These are phyloP conservation scores for Bipolaris bicolor DNA, from an alignment of 2,329 filamentous ascomycete species.

Conservation along the genomic window DNA sequence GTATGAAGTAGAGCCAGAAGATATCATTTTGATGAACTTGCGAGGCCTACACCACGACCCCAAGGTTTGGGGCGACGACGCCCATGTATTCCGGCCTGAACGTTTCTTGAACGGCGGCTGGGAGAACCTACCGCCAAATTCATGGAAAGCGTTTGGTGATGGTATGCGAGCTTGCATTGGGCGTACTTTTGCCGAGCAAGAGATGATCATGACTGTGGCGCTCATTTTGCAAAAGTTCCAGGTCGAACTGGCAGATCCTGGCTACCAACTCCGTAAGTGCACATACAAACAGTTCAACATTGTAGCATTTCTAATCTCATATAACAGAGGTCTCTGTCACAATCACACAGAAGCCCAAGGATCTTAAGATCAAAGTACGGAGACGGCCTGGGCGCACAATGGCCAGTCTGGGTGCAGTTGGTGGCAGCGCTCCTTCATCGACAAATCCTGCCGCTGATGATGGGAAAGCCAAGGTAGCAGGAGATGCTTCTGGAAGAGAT, in stretches of 20 bases:
- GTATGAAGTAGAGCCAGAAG: constrained; percentile 11
- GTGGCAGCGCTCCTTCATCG: background rate
- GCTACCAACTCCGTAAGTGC: constrained; percentile 56
- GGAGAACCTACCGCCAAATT: constrained; percentile 13
- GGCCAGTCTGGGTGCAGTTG: constrained; percentile 4
- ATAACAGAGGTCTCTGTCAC: constrained; percentile 7
- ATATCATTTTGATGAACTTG: constrained; percentile 11
- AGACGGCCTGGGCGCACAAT: constrained; percentile 13
- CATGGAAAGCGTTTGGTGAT: constrained; percentile 69
- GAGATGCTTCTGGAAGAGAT: constrained; percentile 2
- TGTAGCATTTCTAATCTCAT: background rate
- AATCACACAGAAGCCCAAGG: constrained; percentile 13
- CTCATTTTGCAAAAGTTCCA: constrained; percentile 72
- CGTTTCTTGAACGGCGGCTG: constrained; percentile 12
- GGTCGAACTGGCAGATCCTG: constrained; percentile 66
- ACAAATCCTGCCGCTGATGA: background rate
- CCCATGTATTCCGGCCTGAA: constrained; percentile 14
- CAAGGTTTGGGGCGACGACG: constrained; percentile 13
- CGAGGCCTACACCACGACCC: constrained; percentile 11
- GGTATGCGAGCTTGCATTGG: constrained; percentile 75
- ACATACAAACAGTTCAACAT: background rate
- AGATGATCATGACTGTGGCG: constrained; percentile 48
- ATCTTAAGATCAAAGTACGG: constrained; percentile 13
- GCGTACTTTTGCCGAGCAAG: constrained; percentile 76
- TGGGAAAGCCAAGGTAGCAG: background rate